Evolutionary conservation across 768 basidiomycete genomes (phyloP).

Genomic region (Naganishia vishniacii): DNA sequence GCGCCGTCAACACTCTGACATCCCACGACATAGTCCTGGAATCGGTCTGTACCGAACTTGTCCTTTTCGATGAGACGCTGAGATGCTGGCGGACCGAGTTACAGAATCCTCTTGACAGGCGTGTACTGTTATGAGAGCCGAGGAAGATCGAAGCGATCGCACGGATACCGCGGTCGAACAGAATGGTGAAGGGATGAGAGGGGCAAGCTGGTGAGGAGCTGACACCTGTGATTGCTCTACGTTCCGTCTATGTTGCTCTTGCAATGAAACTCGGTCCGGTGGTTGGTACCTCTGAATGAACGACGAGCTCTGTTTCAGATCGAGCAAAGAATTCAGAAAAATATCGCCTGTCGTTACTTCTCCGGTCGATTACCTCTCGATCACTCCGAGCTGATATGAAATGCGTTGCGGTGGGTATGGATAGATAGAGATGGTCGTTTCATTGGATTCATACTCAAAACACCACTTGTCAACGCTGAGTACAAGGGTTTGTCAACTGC

Average conservation of each 20-base stretch:
- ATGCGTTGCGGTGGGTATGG: neutral
- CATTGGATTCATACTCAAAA: too few species aligned
- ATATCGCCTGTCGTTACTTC: slow-evolving; percentile 13
- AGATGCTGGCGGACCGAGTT: too few species aligned
- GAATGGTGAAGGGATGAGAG: neutral
- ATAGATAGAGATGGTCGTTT: too few species aligned
- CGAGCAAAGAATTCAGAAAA: neutral
- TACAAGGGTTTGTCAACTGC: too few species aligned
- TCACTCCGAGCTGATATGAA: neutral
- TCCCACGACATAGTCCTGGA: slow-evolving; percentile 34
- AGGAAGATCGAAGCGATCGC: neutral
- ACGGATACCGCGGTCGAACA: slow-evolving; percentile 9
- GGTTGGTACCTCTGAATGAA: too few species aligned
- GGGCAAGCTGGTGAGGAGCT: neutral
- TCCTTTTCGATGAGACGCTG: too few species aligned
- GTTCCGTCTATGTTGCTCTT: neutral
- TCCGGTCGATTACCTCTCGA: slow-evolving; percentile 20
- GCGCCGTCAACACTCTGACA: slow-evolving; percentile 43
- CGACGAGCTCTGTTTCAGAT: neutral
- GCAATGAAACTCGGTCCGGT: too few species aligned
- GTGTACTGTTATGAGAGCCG: neutral
- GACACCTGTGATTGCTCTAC: neutral
- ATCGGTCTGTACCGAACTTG: neutral
- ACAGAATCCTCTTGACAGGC: neutral
- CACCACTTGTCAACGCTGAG: too few species aligned